A percentile compares a stretch with the other conserved stretches of the same genome.
Conservation (phyloP, 2,329 filamentous ascomycete species). For the Cladophialophora chaetospira region DNA sequence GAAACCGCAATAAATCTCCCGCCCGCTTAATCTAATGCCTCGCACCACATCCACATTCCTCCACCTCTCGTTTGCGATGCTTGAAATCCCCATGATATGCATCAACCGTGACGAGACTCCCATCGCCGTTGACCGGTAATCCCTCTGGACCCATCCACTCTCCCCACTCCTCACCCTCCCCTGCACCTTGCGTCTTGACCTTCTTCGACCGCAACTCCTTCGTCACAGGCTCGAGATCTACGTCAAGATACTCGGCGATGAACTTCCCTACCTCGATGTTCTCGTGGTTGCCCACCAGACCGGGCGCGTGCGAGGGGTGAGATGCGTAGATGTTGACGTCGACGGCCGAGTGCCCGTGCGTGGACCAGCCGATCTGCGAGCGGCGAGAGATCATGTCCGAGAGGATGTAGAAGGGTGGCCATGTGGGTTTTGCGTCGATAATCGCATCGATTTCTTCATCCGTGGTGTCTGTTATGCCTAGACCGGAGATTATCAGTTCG, state of each 20-base stretch:
- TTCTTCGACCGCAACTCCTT: conserved; percentile 61
- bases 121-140: conserved; percentile 40
- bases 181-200: conserved; percentile 26
- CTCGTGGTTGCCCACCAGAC: conserved; percentile 82
- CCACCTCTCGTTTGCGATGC: conserved; percentile 31
- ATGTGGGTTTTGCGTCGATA: conserved; percentile 57
- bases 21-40: conserved; percentile 25
- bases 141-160: conserved; percentile 47
- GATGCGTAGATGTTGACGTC: conserved; percentile 97
- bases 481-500: conserved; percentile 65
- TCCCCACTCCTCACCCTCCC: conserved; percentile 25
- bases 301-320: conserved; percentile 61
- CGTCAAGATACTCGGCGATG: conserved; percentile 72
- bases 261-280: conserved; percentile 91
- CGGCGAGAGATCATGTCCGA: conserved; percentile 84
- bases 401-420: conserved; percentile 63
- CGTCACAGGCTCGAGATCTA: conserved; percentile 79
- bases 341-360: conserved; percentile 88
- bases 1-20: too few species aligned
- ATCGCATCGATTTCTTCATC: conserved; percentile 70
- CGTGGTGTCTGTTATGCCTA: conserved; percentile 75
- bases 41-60: conserved; percentile 31
- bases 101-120: conserved; percentile 36
- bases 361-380: conserved; percentile 92
- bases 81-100: conserved; percentile 50